A percentile compares a stretch with the other conserved stretches of the same genome.
Conservation (phyloP, 352 stramenopile species). For the Peronospora farinosa region DNA sequence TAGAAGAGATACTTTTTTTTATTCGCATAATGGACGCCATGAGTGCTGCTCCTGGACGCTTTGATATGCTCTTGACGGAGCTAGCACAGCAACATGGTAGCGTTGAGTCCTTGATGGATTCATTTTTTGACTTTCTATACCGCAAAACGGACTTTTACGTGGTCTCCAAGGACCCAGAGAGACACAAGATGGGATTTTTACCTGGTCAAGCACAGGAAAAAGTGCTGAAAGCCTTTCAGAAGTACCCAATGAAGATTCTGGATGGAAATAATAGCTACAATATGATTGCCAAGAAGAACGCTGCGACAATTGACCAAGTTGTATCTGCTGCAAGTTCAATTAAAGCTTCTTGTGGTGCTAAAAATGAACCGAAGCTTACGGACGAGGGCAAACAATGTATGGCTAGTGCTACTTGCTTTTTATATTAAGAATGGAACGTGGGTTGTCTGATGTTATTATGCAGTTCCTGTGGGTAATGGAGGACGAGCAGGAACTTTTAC, state of each 20-base stretch:
- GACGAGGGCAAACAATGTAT: slow-evolving; percentile 65
- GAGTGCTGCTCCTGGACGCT: slow-evolving; percentile 30
- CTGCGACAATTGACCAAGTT: not conserved
- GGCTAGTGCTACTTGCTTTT: not conserved
- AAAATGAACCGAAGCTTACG: slow-evolving; percentile 21
- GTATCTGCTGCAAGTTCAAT: not conserved
- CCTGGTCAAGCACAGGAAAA: slow-evolving; percentile 57
- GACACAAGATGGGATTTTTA: slow-evolving; percentile 54
- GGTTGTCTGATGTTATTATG: slow-evolving; percentile 1
- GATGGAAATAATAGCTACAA: slow-evolving; percentile 17
- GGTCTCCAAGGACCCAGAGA: slow-evolving; percentile 43
- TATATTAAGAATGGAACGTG: not conserved
- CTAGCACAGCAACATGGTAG: slow-evolving; percentile 91
- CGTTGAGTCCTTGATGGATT: slow-evolving; percentile 95
- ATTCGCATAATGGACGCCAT: slow-evolving; percentile 14
- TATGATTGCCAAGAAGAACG: not conserved
- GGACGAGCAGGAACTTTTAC: slow-evolving; percentile 84
- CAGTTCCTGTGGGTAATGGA: slow-evolving; percentile 88
- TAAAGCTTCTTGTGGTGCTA: slow-evolving; percentile 1
- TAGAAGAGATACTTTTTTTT: not conserved
- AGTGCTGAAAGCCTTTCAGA: slow-evolving; percentile 57
- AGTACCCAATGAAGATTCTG: slow-evolving; percentile 55
- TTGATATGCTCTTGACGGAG: slow-evolving; percentile 87
- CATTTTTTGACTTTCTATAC: slow-evolving; percentile 94
- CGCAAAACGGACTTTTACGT: slow-evolving; percentile 98